These are phyloP conservation scores for Aureococcus anophagefferens DNA, from an alignment of 108 stramenopile genomes.

Conservation along the genomic window DNA sequence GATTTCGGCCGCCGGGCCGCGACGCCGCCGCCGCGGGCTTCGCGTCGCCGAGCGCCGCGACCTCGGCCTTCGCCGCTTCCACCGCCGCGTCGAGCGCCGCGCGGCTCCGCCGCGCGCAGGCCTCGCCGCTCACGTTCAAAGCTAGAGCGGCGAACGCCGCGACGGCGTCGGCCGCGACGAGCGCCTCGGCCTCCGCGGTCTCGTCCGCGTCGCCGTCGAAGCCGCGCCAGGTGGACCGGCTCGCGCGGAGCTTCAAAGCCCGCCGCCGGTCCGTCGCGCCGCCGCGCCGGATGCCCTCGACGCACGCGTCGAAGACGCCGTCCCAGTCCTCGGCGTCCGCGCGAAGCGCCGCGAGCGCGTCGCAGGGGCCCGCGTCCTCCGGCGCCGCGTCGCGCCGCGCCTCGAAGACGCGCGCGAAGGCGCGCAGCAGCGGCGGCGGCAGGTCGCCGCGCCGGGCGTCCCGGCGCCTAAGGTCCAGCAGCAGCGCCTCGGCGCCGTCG, in stretches of 20 bases:
- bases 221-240: background rate
- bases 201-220: background rate
- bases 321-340: background rate
- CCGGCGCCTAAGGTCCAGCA: too few species aligned
- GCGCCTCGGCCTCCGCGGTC: background rate
- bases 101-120: background rate
- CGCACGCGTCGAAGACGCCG: background rate
- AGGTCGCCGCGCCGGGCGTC: too few species aligned
- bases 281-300: background rate
- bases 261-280: background rate
- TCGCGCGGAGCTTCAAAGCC: background rate
- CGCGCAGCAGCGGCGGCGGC: too few species aligned
- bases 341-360: background rate
- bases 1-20: too few species aligned
- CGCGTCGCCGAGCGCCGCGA: too few species aligned
- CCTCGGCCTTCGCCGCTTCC: too few species aligned
- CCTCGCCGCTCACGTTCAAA: background rate
- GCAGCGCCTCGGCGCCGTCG: too few species aligned
- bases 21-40: background rate
- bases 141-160: background rate
- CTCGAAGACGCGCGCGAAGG: too few species aligned
- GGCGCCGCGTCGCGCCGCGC: too few species aligned
- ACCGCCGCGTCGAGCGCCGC: background rate
- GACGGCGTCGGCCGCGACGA: background rate
- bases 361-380: background rate